Evolutionary conservation across 2,329 filamentous ascomycete species (phyloP), one percentile per base, ranked within the genome.

Genomic region (Paecilomyces sp.): DNA sequence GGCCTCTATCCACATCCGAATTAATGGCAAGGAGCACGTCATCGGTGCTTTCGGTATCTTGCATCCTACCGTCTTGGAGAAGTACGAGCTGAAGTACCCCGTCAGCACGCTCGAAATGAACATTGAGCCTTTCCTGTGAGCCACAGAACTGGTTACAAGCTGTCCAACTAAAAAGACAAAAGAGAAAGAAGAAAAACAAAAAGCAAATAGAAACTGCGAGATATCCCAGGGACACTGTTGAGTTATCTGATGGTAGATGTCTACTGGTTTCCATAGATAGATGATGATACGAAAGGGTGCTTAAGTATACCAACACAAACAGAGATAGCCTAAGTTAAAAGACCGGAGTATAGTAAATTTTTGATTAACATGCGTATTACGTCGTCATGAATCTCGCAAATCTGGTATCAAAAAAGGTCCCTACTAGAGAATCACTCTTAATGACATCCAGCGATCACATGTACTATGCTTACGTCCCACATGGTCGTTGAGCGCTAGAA

Each of bases 101-200:
- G 92, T 96, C 68, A 97, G 92, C 78, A 92, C 91, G 52, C 79
- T 99, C 66, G 94, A 99, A 81, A 84, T 99, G 73, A 96, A 97
- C 77, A 85, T 97, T 33, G 93, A 97, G 78, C 85, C 90, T 66
- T 95, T 99, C 83, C 81, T 97, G 78, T 96, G 65, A 73, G n/a
- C 22, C n/a, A 15, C 41, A 47, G 41, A 4, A 18, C 41, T 7
- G 18, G n/a, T 47, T 22, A 47, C n/a, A 47, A 41, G 18, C n/a
- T 15, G 62, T 41, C 18, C 25, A 28, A 28, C 25, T 6, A 18
- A 25, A 41, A 57, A 54, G 51, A 34, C 34, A 33, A 36, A 33
- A 53, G 31, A 8, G 11, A 33, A 11, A 33, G 31, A 33, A 33
- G 25, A 33, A 33, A 12, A 33, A 33, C 5, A 33, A 47, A 41